Conservation (phyloP, 352 stramenopile genomes). For the Globisporangium parvum region DNA sequence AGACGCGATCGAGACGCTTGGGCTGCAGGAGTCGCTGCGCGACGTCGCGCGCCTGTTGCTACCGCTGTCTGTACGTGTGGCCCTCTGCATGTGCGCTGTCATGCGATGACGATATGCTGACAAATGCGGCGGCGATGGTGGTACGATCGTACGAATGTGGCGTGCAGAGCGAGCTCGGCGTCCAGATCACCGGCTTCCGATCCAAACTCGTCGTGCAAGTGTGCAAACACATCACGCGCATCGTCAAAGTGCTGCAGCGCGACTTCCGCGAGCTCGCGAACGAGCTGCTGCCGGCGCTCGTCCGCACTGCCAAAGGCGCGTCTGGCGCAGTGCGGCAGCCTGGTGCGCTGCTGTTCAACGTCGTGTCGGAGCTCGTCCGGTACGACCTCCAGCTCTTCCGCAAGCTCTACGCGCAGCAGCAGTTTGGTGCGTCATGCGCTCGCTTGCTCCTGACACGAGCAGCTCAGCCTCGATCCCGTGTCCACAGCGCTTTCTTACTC, state of each 20-base stretch:
- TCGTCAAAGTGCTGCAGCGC: conserved; percentile 33
- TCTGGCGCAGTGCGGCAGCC: conserved; percentile 47
- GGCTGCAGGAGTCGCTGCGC: conserved; percentile 14
- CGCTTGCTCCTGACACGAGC: not conserved
- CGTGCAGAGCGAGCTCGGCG: conserved; percentile 28
- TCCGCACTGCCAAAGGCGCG: conserved; percentile 44
- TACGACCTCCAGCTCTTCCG: conserved; percentile 52
- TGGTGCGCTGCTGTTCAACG: conserved; percentile 37
- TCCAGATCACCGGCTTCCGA: conserved; percentile 35
- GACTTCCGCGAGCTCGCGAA: conserved; percentile 58
- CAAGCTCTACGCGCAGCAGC: conserved; percentile 32
- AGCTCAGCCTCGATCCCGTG: not conserved
- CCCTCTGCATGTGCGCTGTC: not conserved
- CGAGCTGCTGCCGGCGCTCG: conserved; percentile 39
- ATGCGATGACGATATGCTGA: conserved; percentile 1
- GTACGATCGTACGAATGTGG: not conserved
- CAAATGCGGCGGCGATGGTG: not conserved
- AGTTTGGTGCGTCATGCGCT: conserved; percentile 28
- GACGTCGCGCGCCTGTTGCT: conserved; percentile 35
- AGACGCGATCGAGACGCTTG: conserved; percentile 33
- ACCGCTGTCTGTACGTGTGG: conserved; percentile 33
- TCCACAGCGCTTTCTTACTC: not conserved
- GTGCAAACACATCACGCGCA: conserved; percentile 39
- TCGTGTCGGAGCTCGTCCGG: conserved; percentile 47
- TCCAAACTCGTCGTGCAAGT: conserved; percentile 49